Evolutionary conservation across 2,329 filamentous ascomycete species (phyloP).

Genomic region (Microsporum ferrugineum): DNA sequence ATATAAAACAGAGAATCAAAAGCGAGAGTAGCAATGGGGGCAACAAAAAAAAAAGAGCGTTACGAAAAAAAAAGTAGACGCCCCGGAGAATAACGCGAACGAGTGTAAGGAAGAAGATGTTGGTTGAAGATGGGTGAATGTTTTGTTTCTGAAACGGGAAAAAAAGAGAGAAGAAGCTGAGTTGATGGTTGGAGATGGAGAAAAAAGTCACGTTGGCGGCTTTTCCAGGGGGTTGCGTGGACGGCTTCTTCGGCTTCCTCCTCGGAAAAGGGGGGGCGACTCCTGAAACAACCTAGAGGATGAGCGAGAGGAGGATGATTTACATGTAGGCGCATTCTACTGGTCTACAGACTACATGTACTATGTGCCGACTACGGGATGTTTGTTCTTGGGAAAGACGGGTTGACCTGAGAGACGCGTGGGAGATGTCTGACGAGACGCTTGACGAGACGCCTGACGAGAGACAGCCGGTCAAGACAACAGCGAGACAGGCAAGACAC

Average conservation of each 20-base stretch:
- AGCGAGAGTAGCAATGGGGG: constrained; percentile 4
- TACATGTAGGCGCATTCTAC: too few species aligned
- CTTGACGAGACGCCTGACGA: not conserved
- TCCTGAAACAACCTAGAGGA: too few species aligned
- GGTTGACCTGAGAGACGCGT: too few species aligned
- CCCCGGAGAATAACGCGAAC: not conserved
- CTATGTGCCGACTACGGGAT: too few species aligned
- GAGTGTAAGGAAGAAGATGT: not conserved
- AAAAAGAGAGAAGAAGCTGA: not conserved
- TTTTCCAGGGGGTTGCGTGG: not conserved
- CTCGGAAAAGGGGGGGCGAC: not conserved
- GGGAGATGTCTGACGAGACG: not conserved
- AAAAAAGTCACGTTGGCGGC: too few species aligned
- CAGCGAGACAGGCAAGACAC: not conserved
- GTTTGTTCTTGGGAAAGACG: too few species aligned
- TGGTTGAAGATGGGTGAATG: not conserved
- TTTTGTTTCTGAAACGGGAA: not conserved
- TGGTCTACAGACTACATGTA: too few species aligned
- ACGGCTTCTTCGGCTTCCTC: not conserved
- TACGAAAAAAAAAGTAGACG: not conserved
- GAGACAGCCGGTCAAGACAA: not conserved
- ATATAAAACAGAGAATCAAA: constrained; percentile 9
- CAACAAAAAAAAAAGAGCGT: constrained; percentile 3
- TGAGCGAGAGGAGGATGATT: too few species aligned
- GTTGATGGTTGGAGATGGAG: not conserved